Percentiles rank a stretch among this genome's conserved stretches.
phyloP scores from a whole-genome alignment of 768 basidiomycete species.

The Gloeostereum incarnatum region DNA sequence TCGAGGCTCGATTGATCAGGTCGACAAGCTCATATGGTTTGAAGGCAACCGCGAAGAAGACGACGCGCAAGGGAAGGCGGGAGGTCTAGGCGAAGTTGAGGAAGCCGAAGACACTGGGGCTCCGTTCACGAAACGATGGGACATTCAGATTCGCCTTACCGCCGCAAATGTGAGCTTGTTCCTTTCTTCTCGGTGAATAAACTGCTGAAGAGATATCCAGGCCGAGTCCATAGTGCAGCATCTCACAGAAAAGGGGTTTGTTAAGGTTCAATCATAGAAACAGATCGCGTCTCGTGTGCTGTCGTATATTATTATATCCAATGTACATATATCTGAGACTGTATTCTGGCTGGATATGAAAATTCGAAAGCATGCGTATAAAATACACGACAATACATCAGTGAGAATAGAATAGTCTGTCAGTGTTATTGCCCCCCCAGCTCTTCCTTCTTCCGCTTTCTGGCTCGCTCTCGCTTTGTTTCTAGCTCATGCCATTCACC shows the following conservation, averaged over 20 bases:
- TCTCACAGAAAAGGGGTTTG: conserved; percentile 62
- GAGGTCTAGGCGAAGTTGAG: conserved; percentile 85
- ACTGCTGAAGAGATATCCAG: conserved; percentile 23
- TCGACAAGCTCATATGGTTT: conserved; percentile 91
- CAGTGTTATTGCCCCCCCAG: conserved; percentile 6
- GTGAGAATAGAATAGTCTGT: too few species aligned
- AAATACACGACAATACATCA: conserved; percentile 5
- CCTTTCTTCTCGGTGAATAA: neutral
- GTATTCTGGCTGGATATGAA: too few species aligned
- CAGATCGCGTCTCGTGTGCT: too few species aligned
- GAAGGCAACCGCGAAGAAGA: conserved; percentile 83
- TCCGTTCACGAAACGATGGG: conserved; percentile 93
- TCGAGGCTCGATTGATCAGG: conserved; percentile 92
- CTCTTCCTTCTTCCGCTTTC: conserved; percentile 53
- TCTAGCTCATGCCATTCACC: conserved; percentile 99
- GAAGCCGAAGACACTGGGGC: conserved; percentile 83
- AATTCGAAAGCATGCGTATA: conserved; percentile 11
- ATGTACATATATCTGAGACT: too few species aligned
- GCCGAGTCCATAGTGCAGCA: conserved; percentile 85
- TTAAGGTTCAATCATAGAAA: conserved; percentile 32
- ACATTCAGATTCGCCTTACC: conserved; percentile 82
- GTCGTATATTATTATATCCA: too few species aligned
- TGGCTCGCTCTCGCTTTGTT: conserved; percentile 84
- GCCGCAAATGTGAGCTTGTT: conserved; percentile 64
- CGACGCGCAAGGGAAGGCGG: conserved; percentile 89